A percentile compares a stretch with the other conserved stretches of the same genome.
phyloP scores from a whole-genome alignment of 352 stramenopile species.

The Blastocystis hominis region DNA sequence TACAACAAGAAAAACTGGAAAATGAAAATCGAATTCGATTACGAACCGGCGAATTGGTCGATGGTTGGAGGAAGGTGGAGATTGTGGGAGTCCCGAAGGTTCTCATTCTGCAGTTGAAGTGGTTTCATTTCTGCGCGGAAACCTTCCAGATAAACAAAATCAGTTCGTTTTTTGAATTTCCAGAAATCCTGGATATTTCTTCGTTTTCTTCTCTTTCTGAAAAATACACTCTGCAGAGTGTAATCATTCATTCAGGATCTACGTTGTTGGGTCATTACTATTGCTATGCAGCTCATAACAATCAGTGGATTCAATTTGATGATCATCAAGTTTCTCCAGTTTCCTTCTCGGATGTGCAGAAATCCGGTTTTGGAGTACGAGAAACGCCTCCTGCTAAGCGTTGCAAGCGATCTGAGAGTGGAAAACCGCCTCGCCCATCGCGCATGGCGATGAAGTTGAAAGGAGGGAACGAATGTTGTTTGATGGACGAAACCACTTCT shows the following conservation, averaged over 20 bases:
- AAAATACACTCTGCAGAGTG: background rate
- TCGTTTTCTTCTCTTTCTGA: background rate
- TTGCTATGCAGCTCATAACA: background rate
- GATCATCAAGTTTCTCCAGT: background rate
- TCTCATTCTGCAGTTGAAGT: constrained; percentile 9
- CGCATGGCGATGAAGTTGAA: background rate
- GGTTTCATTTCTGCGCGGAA: background rate
- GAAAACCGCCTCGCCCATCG: background rate
- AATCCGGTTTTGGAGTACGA: background rate
- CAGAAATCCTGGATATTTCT: background rate
- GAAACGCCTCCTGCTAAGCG: too few relatives aligned
- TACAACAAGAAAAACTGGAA: background rate
- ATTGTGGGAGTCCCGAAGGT: background rate
- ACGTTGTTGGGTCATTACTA: background rate
- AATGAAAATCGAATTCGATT: background rate
- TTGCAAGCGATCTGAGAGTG: background rate
- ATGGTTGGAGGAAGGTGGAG: background rate
- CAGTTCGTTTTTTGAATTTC: background rate
- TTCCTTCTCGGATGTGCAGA: background rate
- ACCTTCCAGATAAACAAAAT: background rate
- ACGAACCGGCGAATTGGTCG: background rate
- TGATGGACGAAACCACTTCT: background rate
- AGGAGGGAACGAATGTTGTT: background rate
- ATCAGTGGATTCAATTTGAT: constrained; percentile 11
- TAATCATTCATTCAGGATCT: constrained; percentile 29